These are phyloP conservation scores for Solanum habrochaites DNA, from an alignment of 257 asterid species.

Conservation along the genomic window DNA sequence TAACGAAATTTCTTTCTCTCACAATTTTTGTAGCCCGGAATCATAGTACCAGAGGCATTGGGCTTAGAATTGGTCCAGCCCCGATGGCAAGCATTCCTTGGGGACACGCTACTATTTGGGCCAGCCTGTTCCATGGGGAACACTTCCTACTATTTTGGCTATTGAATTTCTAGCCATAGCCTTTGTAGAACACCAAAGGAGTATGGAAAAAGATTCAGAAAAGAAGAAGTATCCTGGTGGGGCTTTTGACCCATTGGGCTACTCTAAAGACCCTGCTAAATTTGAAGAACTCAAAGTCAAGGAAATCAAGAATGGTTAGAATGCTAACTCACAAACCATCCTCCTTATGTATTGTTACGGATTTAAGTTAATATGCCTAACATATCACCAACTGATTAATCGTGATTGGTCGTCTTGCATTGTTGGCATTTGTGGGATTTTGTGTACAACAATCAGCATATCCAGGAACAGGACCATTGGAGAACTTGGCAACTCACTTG, in stretches of 20 bases:
- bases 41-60: constrained; percentile 74
- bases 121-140: constrained; percentile 96
- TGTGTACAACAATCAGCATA: constrained; percentile 81
- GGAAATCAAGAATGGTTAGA: constrained; percentile 84
- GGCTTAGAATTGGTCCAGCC: constrained; percentile 95
- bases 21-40: constrained; percentile 57
- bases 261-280: constrained; percentile 79
- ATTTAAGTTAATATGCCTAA: not conserved
- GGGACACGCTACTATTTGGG: constrained; percentile 96
- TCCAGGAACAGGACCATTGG: constrained; percentile 95
- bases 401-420: constrained; percentile 51
- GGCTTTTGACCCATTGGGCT: constrained; percentile 88
- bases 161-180: constrained; percentile 82
- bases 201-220: constrained; percentile 84
- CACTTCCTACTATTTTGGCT: constrained; percentile 76
- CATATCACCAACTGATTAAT: not conserved
- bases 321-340: not conserved
- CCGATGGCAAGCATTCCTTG: constrained; percentile 98
- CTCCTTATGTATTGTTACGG: not conserved
- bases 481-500: constrained; percentile 82
- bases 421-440: constrained; percentile 85
- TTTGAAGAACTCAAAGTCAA: constrained; percentile 67
- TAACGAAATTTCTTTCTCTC: not conserved
- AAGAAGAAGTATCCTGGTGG: constrained; percentile 98
- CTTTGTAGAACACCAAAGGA: constrained; percentile 91